phyloP scores from a whole-genome alignment of 805 yeast species.

The Kazachstania taianensis region DNA sequence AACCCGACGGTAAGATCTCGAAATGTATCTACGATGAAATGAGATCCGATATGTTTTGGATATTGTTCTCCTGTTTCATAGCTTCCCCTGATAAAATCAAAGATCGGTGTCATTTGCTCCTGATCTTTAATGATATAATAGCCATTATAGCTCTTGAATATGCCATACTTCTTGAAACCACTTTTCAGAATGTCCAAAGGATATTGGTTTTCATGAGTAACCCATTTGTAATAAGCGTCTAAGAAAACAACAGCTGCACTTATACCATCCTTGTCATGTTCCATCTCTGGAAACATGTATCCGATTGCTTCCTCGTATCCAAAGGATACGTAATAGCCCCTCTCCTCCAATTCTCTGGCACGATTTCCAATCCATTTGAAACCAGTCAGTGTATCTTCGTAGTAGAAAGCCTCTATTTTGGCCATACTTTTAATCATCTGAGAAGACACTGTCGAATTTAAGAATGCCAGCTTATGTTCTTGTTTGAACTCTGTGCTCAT shows the following conservation, averaged over 20 bases:
- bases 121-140: slow-evolving; percentile 62
- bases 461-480: slow-evolving; percentile 38
- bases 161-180: slow-evolving; percentile 63
- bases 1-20: slow-evolving; percentile 78
- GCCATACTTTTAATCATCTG: slow-evolving; percentile 71
- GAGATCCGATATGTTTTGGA: slow-evolving; percentile 45
- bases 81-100: slow-evolving; percentile 40
- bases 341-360: slow-evolving; percentile 57
- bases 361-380: slow-evolving; percentile 96
- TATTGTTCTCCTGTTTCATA: slow-evolving; percentile 17
- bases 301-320: slow-evolving; percentile 96
- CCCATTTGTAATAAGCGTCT: slow-evolving; percentile 54
- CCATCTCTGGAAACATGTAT: slow-evolving; percentile 69
- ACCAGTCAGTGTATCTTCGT: slow-evolving; percentile 82
- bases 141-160: slow-evolving; percentile 76
- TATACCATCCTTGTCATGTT: slow-evolving; percentile 87
- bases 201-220: slow-evolving; percentile 16
- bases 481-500: slow-evolving; percentile 19
- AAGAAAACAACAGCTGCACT: slow-evolving; percentile 68
- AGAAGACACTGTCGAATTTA: slow-evolving; percentile 89
- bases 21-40: slow-evolving; percentile 51
- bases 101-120: slow-evolving; percentile 41
- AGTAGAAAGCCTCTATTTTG: slow-evolving; percentile 44
- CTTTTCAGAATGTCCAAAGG: slow-evolving; percentile 40
- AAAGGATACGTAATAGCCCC: slow-evolving; percentile 69